phyloP scores from a whole-genome alignment of 2,329 filamentous ascomycete species.

The Colletotrichum tropicale region DNA sequence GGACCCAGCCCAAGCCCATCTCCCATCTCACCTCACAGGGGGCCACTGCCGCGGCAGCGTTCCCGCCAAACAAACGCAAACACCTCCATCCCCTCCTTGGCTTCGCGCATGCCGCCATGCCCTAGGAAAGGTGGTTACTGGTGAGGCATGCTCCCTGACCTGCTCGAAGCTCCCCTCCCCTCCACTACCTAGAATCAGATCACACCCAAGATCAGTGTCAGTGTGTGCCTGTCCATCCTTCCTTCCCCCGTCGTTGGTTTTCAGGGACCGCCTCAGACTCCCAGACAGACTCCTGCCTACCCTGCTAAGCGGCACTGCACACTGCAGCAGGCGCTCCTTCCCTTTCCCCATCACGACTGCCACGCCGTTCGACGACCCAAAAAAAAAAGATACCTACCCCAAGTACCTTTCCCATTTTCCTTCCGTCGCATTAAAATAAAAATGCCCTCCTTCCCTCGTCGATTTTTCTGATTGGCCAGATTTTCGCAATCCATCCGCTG shows the following conservation, averaged over 20 bases:
- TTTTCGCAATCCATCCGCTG: background rate
- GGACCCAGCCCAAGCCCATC: background rate
- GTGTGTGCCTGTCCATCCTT: background rate
- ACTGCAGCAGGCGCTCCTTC: background rate
- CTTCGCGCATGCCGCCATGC: background rate
- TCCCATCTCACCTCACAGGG: background rate
- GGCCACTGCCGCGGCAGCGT: background rate
- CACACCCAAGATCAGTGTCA: conserved; percentile 4
- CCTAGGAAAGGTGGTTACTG: background rate
- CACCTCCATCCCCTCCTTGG: background rate
- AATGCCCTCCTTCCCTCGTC: background rate
- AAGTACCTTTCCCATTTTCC: conserved; percentile 14
- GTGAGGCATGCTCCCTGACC: background rate
- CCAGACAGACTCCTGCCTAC: background rate
- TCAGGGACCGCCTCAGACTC: background rate
- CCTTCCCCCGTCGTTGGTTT: background rate
- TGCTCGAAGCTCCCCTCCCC: background rate
- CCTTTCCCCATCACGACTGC: conserved; percentile 1
- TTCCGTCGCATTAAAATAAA: conserved; percentile 2
- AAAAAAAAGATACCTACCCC: conserved; percentile 12
- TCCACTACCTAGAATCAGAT: background rate
- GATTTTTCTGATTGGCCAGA: conserved; percentile 21
- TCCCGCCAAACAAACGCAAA: conserved; percentile 9
- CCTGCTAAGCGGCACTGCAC: background rate
- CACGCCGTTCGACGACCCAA: background rate